These are phyloP conservation scores for Penicillium sp. DNA, from an alignment of 2,329 filamentous ascomycete species.

Conservation along the genomic window DNA sequence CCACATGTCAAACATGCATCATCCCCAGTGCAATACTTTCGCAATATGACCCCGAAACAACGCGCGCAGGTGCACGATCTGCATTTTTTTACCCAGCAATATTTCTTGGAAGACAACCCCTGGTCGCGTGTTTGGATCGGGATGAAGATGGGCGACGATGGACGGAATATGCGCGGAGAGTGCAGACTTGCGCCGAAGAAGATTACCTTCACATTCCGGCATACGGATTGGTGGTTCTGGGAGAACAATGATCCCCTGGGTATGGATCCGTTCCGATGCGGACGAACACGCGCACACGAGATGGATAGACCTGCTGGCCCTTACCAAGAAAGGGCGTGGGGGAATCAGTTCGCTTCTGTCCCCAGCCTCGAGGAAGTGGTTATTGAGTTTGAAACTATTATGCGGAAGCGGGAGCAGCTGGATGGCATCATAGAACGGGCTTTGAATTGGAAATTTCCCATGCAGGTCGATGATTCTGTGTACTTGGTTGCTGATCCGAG, in stretches of 20 bases:
- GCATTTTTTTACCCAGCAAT: constrained; percentile 30
- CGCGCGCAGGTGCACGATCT: constrained; percentile 17
- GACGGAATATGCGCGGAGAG: constrained; percentile 2
- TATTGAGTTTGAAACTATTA: constrained; percentile 30
- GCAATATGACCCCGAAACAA: constrained; percentile 22
- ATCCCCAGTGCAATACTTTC: constrained; percentile 14
- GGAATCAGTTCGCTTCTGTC: constrained; percentile 10
- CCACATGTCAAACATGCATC: constrained; percentile 16
- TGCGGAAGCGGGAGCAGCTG: constrained; percentile 24
- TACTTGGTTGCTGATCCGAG: constrained; percentile 5
- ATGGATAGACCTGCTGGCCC: background rate
- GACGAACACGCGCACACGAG: constrained; percentile 2
- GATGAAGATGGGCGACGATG: background rate
- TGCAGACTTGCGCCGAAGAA: constrained; percentile 14
- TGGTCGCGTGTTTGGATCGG: constrained; percentile 1
- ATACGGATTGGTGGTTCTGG: constrained; percentile 34
- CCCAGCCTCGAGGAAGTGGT: constrained; percentile 21
- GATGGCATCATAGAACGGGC: constrained; percentile 24
- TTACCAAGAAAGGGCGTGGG: background rate
- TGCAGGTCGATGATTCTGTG: background rate
- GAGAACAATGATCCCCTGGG: constrained; percentile 25
- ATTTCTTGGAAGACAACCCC: constrained; percentile 20
- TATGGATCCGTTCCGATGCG: constrained; percentile 28
- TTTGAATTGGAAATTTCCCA: constrained; percentile 20
- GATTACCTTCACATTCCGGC: constrained; percentile 27